Base-by-base conservation (phyloP, 495 filamentous ascomycete species). In the Acidiella bohemica region DNA sequence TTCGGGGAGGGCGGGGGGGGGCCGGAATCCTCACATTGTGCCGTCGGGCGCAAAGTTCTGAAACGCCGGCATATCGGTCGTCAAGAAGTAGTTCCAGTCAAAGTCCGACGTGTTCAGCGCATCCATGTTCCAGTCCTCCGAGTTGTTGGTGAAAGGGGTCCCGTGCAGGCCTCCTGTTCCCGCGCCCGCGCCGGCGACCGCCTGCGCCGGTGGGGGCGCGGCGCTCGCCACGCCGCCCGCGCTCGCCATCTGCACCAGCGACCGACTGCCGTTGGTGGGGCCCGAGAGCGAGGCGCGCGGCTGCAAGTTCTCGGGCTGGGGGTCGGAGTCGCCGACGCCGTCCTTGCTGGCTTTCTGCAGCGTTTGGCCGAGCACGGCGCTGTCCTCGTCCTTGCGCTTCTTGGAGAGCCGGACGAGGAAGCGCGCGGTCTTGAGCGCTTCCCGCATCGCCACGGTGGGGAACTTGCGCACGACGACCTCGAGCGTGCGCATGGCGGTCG, bases 401-500 rank as follows among this genome's bases (percentile, higher is more conserved):
- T 50, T 50, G 1, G 28, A 29, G 18, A 50, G 29, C 6, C 47
- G 41, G 4, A 50, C 37, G 10, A 50, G 32, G 21, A 46, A 45
- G 18, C 47, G 41, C 20, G 68, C 66, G 0, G 67, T 67, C 13
- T 59, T 61, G 29, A 62, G 57, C 1, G 68, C 70, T 40, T 72
- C 68, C n/a, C 53, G 54, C 49, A 67, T 61, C 0, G 61, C 59
- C 8, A 56, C 53, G 0, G 63, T 73, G 27, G 64, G 46, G 23
- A 67, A 70, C 0, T 50, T 55, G 18, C 44, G 57, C 1, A 57
- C 56, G 10, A 71, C 61, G 4, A 60, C 42, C 6, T 59, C 55
- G 14, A 74, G 43, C 1, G 63, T 63, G 24, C 61, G 50, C 59
- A 75, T 59, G 6, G 71, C 67, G 9, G 60, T 58, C 0, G 59